These are phyloP conservation scores for Pseudognaphalium luteoalbum DNA, from an alignment of 129 eudicot species.

Conservation along the genomic window DNA sequence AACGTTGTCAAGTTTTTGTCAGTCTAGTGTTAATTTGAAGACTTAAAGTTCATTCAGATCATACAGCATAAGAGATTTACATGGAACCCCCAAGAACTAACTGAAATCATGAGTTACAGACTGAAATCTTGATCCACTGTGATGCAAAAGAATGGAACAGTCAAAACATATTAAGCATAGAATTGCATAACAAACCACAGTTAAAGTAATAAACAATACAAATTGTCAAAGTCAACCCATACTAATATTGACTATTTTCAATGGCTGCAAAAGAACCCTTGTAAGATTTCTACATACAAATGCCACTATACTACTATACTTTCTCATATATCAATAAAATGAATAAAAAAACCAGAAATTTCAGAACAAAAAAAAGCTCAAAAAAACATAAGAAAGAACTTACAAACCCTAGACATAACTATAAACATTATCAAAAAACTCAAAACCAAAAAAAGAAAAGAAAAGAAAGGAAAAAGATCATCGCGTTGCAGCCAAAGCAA, in stretches of 20 bases:
- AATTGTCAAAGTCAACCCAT: not conserved
- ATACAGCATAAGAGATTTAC: no score
- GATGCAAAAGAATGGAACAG: not conserved
- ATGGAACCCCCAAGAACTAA: no score
- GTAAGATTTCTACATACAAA: conserved; percentile 20
- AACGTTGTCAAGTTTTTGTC: no score
- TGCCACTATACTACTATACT: conserved; percentile 30
- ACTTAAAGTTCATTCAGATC: no score
- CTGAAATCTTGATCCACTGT: not conserved
- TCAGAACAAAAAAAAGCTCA: not conserved
- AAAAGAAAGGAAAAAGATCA: not conserved
- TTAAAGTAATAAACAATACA: not conserved
- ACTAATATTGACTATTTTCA: conserved; percentile 15
- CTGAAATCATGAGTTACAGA: no score
- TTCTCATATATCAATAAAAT: conserved; percentile 26
- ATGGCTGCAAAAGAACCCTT: conserved; percentile 13
- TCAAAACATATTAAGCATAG: conserved; percentile 5
- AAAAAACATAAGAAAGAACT: not conserved
- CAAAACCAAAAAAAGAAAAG: not conserved
- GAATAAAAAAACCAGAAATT: conserved; percentile 25
- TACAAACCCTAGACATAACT: conserved; percentile 36
- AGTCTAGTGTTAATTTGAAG: no score
- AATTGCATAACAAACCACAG: not conserved
- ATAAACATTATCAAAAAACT: conserved; percentile 25
- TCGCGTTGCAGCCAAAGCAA: conserved; percentile 33